Evolutionary conservation across 257 asterid genomes (phyloP), one percentile per base, ranked within the genome.

Genomic region (Nicotiana benthamiana): DNA sequence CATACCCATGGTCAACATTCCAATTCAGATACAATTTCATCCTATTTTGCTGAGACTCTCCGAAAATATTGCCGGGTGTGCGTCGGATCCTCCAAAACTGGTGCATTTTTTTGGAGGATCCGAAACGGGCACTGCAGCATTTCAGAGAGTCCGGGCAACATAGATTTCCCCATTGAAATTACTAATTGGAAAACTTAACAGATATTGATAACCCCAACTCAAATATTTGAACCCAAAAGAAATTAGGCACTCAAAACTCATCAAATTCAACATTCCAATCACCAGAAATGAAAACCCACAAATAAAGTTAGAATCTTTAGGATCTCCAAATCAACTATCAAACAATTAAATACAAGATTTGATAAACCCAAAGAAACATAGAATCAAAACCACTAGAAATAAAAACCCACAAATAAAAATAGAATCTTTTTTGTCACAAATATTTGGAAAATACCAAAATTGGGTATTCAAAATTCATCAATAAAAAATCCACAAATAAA

Each of bases 1-100:
- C 52, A 53, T 4, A 79, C 22, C 9, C 75, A 66, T 60, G 5
- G 75, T 57, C 40, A 32, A 36, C 86, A 81, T 75, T 80, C 79
- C 83, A 81, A 24, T 66, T 79, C 65, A 28, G 26, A 79, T 10
- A 75, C 34, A 79, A 72, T 18, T 64, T 59, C 48, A 40, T 40
- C 3, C 48, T 40, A 40, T 40, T 40, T 40, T 9, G 12, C 48
- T 40, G 11, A n/a, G 11, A 40, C 48, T 8, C 12, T 40, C 48
- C 48, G 3, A 40, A 9, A 40, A 40, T 40, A 40, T 40, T 40
- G 48, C 11, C 12, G 46, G 46, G 7, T 2, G 46, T 36, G 46
- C 8, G 11, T 40, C 11, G 12, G 48, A 0, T 40, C 48, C 12
- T 40, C 48, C 48, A 9, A 9, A 40, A 40, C 0, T 40, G 0